A percentile compares a stretch with the other conserved stretches of the same genome.
These are phyloP conservation scores for Colletotrichum sp. DNA, from an alignment of 2,329 filamentous ascomycete genomes.

Conservation along the genomic window DNA sequence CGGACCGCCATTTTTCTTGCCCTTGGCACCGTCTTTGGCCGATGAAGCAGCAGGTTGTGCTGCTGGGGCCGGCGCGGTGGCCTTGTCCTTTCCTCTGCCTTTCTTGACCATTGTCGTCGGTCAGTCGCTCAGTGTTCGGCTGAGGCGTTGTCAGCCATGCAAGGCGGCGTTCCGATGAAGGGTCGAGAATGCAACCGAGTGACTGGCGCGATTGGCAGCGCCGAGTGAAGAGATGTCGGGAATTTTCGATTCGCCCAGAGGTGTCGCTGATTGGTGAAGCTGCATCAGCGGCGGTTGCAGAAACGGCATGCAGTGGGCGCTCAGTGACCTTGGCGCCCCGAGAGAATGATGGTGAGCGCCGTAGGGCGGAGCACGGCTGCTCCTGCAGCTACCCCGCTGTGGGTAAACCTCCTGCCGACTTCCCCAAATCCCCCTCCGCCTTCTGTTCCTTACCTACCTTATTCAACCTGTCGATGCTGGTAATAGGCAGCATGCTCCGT, in stretches of 20 bases:
- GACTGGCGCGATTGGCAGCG: background rate
- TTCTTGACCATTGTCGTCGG: conserved; percentile 20
- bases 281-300: background rate
- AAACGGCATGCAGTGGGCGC: background rate
- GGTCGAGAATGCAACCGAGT: background rate
- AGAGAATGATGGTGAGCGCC: background rate
- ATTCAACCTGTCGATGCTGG: background rate
- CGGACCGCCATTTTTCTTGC: conserved; percentile 40
- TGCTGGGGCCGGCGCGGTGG: conserved; percentile 38
- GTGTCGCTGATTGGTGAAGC: background rate
- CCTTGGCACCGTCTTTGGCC: conserved; percentile 59
- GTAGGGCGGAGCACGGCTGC: background rate
- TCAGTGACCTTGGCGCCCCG: background rate
- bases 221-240: background rate
- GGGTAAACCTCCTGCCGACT: background rate
- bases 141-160: background rate
- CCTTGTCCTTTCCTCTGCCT: conserved; percentile 48
- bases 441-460: background rate
- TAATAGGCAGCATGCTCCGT: background rate
- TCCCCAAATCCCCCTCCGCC: background rate
- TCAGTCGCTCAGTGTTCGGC: background rate
- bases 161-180: background rate
- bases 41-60: conserved; percentile 27
- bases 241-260: conserved; percentile 8
- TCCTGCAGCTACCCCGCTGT: conserved; percentile 4